A percentile compares a stretch with the other conserved stretches of the same genome.
These are phyloP conservation scores for Malassezia equina DNA, from an alignment of 1,284 basidiomycete genomes.

Conservation along the genomic window DNA sequence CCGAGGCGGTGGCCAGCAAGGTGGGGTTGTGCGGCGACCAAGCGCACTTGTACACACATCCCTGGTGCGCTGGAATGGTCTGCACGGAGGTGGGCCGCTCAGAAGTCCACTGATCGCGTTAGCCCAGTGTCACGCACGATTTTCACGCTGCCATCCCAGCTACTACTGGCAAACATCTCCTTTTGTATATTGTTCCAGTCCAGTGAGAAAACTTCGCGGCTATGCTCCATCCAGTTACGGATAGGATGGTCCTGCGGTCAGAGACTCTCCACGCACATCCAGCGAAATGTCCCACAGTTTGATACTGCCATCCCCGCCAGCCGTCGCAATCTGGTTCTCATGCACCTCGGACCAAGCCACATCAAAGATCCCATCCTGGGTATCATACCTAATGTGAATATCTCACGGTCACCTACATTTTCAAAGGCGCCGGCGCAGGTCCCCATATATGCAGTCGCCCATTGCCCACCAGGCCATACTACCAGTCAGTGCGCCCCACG, in stretches of 20 bases:
- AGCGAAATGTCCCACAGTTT: slow-evolving; percentile 82
- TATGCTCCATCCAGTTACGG: slow-evolving; percentile 84
- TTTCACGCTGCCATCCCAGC: slow-evolving; percentile 86
- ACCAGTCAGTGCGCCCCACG: not conserved
- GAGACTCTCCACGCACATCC: slow-evolving; percentile 56
- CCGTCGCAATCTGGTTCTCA: slow-evolving; percentile 83
- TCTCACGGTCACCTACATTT: not conserved
- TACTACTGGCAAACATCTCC: slow-evolving; percentile 66
- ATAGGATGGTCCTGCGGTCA: slow-evolving; percentile 68
- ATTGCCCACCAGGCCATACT: slow-evolving; percentile 84
- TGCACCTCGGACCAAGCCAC: slow-evolving; percentile 84
- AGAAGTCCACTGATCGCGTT: slow-evolving; percentile 59
- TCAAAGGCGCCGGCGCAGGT: not conserved
- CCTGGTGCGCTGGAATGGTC: slow-evolving; percentile 69
- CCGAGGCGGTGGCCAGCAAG: slow-evolving; percentile 68
- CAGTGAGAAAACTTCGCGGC: slow-evolving; percentile 80
- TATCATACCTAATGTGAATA: slow-evolving; percentile 62
- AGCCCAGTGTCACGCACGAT: slow-evolving; percentile 56
- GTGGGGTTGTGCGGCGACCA: slow-evolving; percentile 85
- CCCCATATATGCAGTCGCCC: slow-evolving; percentile 52
- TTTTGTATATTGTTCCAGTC: slow-evolving; percentile 96
- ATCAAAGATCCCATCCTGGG: slow-evolving; percentile 86
- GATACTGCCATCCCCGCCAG: slow-evolving; percentile 81
- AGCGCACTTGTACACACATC: slow-evolving; percentile 75
- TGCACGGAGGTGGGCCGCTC: slow-evolving; percentile 65